Evolutionary conservation across 371 early-diverging fungal species (phyloP), one percentile per base, ranked within the genome.

Genomic region (Mortierella sp.): DNA sequence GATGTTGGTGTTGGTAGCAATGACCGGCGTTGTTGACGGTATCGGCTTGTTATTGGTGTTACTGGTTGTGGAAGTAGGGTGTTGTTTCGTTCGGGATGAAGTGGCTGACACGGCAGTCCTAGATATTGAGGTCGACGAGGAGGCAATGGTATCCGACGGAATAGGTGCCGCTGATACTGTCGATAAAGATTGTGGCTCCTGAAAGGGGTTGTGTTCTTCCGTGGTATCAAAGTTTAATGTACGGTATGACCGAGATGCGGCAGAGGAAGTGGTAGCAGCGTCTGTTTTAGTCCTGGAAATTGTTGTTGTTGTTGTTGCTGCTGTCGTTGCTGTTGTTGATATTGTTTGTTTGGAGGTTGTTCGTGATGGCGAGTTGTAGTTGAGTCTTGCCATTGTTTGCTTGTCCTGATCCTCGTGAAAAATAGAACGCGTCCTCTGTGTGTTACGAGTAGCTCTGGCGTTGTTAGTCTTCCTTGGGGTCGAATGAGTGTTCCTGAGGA

Each of bases 161-260:
- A 65, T 34, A 14, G 78, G 68, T 34, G 70, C 68, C 47, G 31
- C 48, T 2, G 76, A 42, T 68, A 28, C 14, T 38, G n/a, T 9
- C 24, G 16, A 44, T 2, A 70, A 68, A 6, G 60, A 9, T 14
- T 68, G 44, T 21, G 63, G 31, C 26, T 76, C 76, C 16, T 80
- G 80, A 31, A 80, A 80, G 44, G 80, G 80, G 48, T 80, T 80
- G 50, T 44, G 75, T 31, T 74, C 70, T 31, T 70, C 70, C 3
- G 58, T 7, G 57, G 75, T 79, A 63, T 80, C 76, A 42, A 48
- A 80, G 42, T 42, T 42, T 24, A 38, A 24, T 9, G 34, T 21
- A 21, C 44, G 34, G 68, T 42, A 68, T 7, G 68, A 68, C 24
- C 42, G 68, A 8, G 68, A 42, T 63, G 34, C 14, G 14, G 31